Evolutionary conservation across 768 basidiomycete species (phyloP).

Genomic region (Tubosaeta sp.): DNA sequence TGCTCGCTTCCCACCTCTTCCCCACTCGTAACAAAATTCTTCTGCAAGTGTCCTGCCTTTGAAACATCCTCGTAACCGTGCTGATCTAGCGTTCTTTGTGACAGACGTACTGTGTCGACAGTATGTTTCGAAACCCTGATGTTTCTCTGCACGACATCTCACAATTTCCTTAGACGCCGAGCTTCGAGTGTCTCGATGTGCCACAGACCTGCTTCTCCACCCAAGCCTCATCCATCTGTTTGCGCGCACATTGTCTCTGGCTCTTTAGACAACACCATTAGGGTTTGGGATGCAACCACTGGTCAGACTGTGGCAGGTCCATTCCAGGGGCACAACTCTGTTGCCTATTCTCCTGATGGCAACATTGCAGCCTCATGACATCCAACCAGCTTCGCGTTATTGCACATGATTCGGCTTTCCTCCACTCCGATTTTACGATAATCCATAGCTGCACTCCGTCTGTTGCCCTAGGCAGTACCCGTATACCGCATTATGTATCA

Average conservation of each 20-base stretch:
- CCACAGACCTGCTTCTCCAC: background rate
- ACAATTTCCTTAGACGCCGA: slow-evolving; percentile 2
- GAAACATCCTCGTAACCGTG: too few species aligned
- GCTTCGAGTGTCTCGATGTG: background rate
- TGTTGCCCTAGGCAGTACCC: too few species aligned
- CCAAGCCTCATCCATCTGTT: background rate
- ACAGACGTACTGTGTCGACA: background rate
- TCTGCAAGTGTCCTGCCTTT: background rate
- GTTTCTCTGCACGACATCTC: background rate
- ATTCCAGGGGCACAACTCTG: background rate
- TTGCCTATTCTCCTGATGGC: too few species aligned
- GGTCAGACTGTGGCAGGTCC: slow-evolving; percentile 6
- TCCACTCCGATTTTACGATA: too few species aligned
- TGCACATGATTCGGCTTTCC: too few species aligned
- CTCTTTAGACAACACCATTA: background rate
- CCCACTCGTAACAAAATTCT: too few species aligned
- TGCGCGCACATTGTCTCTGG: background rate
- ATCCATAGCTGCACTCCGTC: too few species aligned
- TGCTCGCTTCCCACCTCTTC: too few species aligned
- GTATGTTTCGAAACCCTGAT: background rate
- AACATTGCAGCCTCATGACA: too few species aligned
- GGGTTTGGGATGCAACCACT: slow-evolving; percentile 13
- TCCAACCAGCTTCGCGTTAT: too few species aligned
- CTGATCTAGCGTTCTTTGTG: background rate
- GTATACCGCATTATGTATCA: too few species aligned